Conservation (phyloP, 257 asterid species). For the Asclepias syriaca region DNA sequence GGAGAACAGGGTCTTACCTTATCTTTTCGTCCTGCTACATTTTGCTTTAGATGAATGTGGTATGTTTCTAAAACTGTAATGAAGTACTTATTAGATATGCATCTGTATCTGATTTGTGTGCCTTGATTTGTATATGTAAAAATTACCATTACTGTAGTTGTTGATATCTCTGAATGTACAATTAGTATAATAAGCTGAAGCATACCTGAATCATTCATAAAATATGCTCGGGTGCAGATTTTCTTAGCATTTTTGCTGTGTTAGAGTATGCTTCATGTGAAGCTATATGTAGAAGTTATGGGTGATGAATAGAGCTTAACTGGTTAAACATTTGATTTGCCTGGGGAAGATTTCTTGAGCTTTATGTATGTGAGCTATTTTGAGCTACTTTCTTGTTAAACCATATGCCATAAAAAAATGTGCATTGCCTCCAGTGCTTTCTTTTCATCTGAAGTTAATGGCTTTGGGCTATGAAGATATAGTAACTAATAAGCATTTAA, state of each 20-base stretch:
- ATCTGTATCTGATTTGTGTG: not conserved
- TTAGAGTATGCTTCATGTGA: not conserved
- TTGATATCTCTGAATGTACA: not conserved
- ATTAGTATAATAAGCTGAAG: not conserved
- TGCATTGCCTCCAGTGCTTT: not conserved
- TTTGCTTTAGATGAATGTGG: not conserved
- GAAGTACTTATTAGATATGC: not conserved
- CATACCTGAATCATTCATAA: not conserved
- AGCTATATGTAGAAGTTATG: not conserved
- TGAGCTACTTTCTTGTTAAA: not conserved
- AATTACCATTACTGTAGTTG: not conserved
- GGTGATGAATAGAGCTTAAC: not conserved
- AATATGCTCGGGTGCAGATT: not conserved
- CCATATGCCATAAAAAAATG: not conserved
- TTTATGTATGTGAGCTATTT: not conserved
- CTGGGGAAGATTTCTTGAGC: not conserved
- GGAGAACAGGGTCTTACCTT: not conserved
- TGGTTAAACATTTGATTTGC: not conserved
- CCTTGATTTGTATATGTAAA: not conserved
- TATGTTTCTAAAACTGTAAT: not conserved
- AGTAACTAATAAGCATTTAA: conserved; percentile 15
- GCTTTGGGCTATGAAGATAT: not conserved
- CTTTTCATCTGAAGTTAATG: not conserved
- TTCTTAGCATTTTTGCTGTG: not conserved
- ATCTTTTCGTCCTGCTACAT: not conserved